Evolutionary conservation across 1,139 yeast species (phyloP).

Genomic region (Scheffersomyces segobiensis): DNA sequence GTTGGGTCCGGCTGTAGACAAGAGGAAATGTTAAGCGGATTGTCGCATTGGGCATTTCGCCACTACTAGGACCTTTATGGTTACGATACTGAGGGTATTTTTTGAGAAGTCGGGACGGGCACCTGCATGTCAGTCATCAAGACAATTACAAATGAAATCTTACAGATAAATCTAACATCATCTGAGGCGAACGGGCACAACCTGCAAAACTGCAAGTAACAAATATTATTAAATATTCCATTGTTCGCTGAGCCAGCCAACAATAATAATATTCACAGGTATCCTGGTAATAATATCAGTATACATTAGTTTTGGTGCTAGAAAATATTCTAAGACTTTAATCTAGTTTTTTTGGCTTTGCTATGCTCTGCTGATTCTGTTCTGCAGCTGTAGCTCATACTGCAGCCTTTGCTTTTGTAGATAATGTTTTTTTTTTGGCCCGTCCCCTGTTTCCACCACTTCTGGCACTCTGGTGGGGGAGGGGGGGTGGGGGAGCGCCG

Average conservation of each 20-base stretch:
- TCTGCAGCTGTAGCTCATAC: not conserved
- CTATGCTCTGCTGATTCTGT: not conserved
- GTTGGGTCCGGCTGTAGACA: not conserved
- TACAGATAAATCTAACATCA: not conserved
- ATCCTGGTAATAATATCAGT: not conserved
- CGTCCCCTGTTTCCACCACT: not conserved
- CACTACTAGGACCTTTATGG: not conserved
- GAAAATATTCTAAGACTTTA: not conserved
- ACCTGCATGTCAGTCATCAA: not conserved
- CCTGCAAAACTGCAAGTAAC: not conserved
- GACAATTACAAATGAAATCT: not conserved
- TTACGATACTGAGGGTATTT: not conserved
- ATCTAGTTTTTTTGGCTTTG: not conserved
- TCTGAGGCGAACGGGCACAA: not conserved
- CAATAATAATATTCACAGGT: not conserved
- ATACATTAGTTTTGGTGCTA: not conserved
- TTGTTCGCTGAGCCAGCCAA: not conserved
- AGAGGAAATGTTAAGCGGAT: no score
- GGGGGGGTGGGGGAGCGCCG: no score
- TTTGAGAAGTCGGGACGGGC: not conserved
- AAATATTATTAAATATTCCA: not conserved
- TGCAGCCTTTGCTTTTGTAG: not conserved
- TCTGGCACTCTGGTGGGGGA: not conserved
- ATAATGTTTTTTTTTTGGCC: not conserved
- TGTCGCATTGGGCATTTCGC: not conserved